Evolutionary conservation across 495 filamentous ascomycete species (phyloP).

Genomic region (Opeltia flavorubescens): DNA sequence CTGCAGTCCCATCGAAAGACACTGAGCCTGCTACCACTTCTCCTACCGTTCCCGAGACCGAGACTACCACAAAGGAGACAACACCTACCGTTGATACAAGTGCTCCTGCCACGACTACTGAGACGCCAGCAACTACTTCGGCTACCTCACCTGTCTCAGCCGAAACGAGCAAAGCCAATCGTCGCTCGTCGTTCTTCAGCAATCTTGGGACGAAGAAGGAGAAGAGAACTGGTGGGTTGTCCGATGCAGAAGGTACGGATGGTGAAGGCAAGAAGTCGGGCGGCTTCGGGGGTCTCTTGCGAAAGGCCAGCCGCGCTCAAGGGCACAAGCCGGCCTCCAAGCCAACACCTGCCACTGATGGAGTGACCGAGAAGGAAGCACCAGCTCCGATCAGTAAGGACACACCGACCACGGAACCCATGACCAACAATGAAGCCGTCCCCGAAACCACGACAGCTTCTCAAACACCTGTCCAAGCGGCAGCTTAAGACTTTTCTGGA

Average conservation of each 20-base stretch:
- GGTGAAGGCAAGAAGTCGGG: conserved; percentile 37
- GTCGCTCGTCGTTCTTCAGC: conserved; percentile 42
- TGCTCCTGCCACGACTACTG: conserved; percentile 22
- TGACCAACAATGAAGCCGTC: conserved; percentile 18
- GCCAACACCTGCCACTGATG: conserved; percentile 22
- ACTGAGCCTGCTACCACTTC: conserved; percentile 28
- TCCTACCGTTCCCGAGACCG: conserved; percentile 36
- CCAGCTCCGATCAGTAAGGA: conserved; percentile 21
- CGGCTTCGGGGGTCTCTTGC: conserved; percentile 42
- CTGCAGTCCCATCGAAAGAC: conserved; percentile 23
- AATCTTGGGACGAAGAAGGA: conserved; percentile 36
- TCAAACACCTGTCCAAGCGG: conserved; percentile 32
- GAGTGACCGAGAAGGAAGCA: conserved; percentile 13
- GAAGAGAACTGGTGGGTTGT: conserved; percentile 33
- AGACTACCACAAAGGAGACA: conserved; percentile 34
- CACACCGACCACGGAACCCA: conserved; percentile 22
- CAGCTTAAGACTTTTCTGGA: conserved; percentile 38
- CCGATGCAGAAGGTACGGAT: conserved; percentile 35
- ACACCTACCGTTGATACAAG: conserved; percentile 20
- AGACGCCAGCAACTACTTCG: conserved; percentile 20
- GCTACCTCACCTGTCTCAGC: conserved; percentile 14
- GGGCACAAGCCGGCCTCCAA: conserved; percentile 5
- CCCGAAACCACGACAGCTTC: conserved; percentile 24
- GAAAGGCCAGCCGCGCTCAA: conserved; percentile 41
- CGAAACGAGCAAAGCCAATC: conserved; percentile 30